Conservation (phyloP, 345 rosid species). For the Tarenaya hassleriana region DNA sequence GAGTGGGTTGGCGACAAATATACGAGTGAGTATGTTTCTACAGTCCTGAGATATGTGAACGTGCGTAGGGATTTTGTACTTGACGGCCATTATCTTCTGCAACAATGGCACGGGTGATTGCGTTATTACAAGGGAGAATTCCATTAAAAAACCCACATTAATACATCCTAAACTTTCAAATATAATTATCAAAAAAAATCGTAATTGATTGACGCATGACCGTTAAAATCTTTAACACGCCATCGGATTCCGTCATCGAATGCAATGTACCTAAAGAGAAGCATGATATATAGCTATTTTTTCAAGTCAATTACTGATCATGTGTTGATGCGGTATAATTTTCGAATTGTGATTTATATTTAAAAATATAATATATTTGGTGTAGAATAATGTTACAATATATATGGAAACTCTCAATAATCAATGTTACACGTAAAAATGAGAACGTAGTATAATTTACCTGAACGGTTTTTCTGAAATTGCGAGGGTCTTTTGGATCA, state of each 20-base stretch:
- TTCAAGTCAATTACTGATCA: not conserved
- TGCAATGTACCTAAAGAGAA: too few relatives aligned
- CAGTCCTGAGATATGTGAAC: conserved; percentile 76
- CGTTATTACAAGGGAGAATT: too few relatives aligned
- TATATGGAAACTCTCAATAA: too few relatives aligned
- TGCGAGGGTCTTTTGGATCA: conserved; percentile 61
- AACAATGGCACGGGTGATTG: too few relatives aligned
- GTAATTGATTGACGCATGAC: too few relatives aligned
- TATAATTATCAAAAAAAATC: too few relatives aligned
- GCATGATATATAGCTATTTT: too few relatives aligned
- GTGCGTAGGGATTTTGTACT: conserved; percentile 76
- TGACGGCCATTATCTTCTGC: conserved; percentile 83
- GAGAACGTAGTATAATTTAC: conserved; percentile 22
- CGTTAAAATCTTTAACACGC: too few relatives aligned
- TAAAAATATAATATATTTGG: not conserved
- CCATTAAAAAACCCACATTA: too few relatives aligned
- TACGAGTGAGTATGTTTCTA: conserved; percentile 54
- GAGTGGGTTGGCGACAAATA: conserved; percentile 73
- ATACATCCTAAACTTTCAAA: too few relatives aligned
- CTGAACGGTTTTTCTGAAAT: conserved; percentile 66
- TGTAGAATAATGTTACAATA: not conserved
- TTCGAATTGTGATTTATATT: not conserved
- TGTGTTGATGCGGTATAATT: not conserved
- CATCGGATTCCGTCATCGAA: too few relatives aligned
- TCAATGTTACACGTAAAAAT: not conserved